Percentiles rank a stretch among this genome's conserved stretches.
phyloP scores from a whole-genome alignment of 768 basidiomycete genomes.

The Termitomyces sp. region DNA sequence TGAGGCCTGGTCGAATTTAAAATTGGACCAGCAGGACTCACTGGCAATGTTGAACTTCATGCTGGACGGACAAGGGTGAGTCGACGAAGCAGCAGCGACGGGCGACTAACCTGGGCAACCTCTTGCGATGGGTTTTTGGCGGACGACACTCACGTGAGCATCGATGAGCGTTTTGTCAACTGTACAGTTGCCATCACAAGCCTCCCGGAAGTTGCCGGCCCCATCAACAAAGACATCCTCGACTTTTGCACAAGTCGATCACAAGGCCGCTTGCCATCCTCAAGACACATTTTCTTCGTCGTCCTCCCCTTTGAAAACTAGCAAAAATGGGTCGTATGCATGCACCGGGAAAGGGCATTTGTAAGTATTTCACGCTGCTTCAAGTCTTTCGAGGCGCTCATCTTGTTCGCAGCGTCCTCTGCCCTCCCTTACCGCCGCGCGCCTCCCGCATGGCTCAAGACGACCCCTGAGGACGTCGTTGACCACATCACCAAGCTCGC shows the following conservation, averaged over 20 bases:
- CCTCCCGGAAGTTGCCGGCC: slow-evolving; percentile 35
- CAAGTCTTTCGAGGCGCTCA: neutral
- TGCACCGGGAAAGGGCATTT: slow-evolving; percentile 99
- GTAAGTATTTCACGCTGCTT: slow-evolving; percentile 46
- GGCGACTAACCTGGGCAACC: slow-evolving; percentile 34
- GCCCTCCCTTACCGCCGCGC: slow-evolving; percentile 96
- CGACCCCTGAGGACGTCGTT: slow-evolving; percentile 90
- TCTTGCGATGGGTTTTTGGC: slow-evolving; percentile 35
- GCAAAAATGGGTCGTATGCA: slow-evolving; percentile 94
- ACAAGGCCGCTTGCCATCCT: slow-evolving; percentile 20
- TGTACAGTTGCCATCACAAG: slow-evolving; percentile 59
- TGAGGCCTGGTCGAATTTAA: neutral
- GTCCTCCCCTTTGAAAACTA: slow-evolving; percentile 24
- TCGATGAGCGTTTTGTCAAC: slow-evolving; percentile 54
- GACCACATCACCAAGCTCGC: slow-evolving; percentile 98
- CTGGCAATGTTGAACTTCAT: slow-evolving; percentile 99
- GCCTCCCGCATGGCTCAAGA: slow-evolving; percentile 96
- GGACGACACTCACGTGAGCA: slow-evolving; percentile 20
- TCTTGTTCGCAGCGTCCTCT: slow-evolving; percentile 64
- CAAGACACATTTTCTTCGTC: slow-evolving; percentile 33
- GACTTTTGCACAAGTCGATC: neutral
- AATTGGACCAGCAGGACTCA: slow-evolving; percentile 40
- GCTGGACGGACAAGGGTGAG: slow-evolving; percentile 31
- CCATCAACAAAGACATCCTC: neutral
- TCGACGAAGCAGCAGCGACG: neutral